Percentiles rank a stretch among this genome's conserved stretches.
These are phyloP conservation scores for Malania oleifera DNA, from an alignment of 164 flowering plant species.

Conservation along the genomic window DNA sequence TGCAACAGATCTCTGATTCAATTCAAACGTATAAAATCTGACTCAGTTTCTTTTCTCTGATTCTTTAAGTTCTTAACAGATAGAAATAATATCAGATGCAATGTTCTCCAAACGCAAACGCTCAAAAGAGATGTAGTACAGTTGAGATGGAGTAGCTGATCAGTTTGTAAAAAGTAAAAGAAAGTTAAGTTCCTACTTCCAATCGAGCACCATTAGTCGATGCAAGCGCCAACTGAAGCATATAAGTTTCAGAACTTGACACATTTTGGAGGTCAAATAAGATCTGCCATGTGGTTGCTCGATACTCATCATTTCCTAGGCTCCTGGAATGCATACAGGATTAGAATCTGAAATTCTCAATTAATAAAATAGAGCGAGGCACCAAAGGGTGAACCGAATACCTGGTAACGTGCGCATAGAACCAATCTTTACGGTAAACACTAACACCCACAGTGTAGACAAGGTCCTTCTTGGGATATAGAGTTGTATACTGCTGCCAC, in stretches of 20 bases:
- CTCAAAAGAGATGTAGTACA: no score
- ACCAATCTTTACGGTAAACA: conserved; percentile 47
- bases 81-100: no score
- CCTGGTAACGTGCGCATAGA: conserved; percentile 65
- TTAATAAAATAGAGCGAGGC: not conserved
- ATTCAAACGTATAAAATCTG: no score
- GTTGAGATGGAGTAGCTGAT: no score
- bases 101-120: no score
- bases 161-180: not conserved
- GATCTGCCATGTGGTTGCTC: conserved; percentile 46
- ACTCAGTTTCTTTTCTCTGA: no score
- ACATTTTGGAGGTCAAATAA: conserved; percentile 25
- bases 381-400: conserved; percentile 2
- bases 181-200: conserved; percentile 22
- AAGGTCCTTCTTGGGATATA: conserved; percentile 43
- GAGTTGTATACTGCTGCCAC: conserved; percentile 49
- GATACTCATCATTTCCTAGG: conserved; percentile 12
- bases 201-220: conserved; percentile 35
- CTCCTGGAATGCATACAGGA: conserved; percentile 24
- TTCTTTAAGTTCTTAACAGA: no score
- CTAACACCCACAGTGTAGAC: conserved; percentile 30
- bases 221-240: conserved; percentile 47
- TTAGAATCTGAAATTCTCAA: not conserved
- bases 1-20: no score
- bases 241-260: conserved; percentile 18